phyloP scores from a whole-genome alignment of 2,329 filamentous ascomycete genomes.

The Aspergillaceae sp. region DNA sequence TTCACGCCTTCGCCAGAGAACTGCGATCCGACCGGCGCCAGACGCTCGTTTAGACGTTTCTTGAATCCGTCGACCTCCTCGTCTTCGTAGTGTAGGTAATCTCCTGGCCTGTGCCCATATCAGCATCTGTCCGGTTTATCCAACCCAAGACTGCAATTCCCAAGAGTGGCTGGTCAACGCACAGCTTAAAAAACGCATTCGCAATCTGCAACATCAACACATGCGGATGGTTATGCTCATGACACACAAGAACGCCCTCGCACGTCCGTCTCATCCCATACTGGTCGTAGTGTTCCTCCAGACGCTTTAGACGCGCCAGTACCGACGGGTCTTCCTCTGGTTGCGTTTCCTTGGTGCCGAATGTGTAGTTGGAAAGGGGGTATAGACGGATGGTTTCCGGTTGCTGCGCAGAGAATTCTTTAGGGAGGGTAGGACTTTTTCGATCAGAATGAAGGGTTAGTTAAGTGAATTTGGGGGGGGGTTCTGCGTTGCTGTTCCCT shows the following conservation, averaged over 20 bases:
- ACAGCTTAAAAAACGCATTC: constrained; percentile 97
- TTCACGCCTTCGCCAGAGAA: constrained; percentile 78
- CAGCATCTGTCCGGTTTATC: background rate
- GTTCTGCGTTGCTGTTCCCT: background rate
- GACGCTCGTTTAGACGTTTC: constrained; percentile 76
- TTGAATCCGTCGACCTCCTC: constrained; percentile 96
- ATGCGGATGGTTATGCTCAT: constrained; percentile 98
- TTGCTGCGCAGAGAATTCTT: constrained; percentile 81
- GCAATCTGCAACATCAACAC: constrained; percentile 99
- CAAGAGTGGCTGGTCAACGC: constrained; percentile 15
- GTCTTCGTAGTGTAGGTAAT: constrained; percentile 79
- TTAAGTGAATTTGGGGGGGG: background rate
- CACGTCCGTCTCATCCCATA: constrained; percentile 97
- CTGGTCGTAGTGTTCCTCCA: constrained; percentile 88
- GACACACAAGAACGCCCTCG: constrained; percentile 93
- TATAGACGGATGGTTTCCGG: constrained; percentile 83
- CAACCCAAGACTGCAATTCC: background rate
- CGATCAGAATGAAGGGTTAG: background rate
- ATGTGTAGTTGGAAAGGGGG: constrained; percentile 96
- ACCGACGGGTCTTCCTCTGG: constrained; percentile 97
- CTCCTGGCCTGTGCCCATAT: constrained; percentile 56
- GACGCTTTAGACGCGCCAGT: constrained; percentile 77
- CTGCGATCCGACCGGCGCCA: constrained; percentile 81
- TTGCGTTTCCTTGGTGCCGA: constrained; percentile 96
- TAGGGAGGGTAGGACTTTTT: constrained; percentile 61